phyloP scores from a whole-genome alignment of 106 monocot genomes.

The Posidonia australis region DNA sequence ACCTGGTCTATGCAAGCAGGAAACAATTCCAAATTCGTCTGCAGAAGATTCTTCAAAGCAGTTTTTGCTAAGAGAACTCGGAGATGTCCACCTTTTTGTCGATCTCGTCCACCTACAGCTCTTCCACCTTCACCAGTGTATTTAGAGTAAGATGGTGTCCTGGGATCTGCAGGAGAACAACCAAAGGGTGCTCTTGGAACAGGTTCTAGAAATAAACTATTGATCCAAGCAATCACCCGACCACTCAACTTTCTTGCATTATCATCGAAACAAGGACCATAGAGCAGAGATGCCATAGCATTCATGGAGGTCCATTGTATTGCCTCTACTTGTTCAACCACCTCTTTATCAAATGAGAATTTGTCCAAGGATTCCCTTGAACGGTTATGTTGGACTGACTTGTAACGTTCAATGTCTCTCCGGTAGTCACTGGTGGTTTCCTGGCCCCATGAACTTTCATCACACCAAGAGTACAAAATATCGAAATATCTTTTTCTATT shows the following conservation, averaged over 20 bases:
- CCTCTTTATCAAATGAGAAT: slow-evolving; percentile 79
- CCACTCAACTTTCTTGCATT: slow-evolving; percentile 91
- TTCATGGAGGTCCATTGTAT: slow-evolving; percentile 92
- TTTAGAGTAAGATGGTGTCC: slow-evolving; percentile 82
- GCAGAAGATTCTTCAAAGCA: slow-evolving; percentile 91
- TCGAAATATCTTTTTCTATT: slow-evolving; percentile 73
- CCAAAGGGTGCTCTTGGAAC: slow-evolving; percentile 63
- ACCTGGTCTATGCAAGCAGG: slow-evolving; percentile 98
- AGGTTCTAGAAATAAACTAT: slow-evolving; percentile 66
- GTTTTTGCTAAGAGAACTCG: slow-evolving; percentile 78
- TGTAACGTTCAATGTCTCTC: slow-evolving; percentile 87
- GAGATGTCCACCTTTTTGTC: slow-evolving; percentile 50
- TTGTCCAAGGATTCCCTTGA: slow-evolving; percentile 95
- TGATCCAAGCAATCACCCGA: slow-evolving; percentile 79
- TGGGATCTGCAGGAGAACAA: slow-evolving; percentile 78
- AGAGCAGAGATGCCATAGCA: slow-evolving; percentile 89
- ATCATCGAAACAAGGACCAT: slow-evolving; percentile 98
- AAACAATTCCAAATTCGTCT: slow-evolving; percentile 88
- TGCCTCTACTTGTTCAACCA: slow-evolving; percentile 74
- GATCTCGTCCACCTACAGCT: slow-evolving; percentile 44
- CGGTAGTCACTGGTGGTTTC: slow-evolving; percentile 68
- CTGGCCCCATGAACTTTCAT: slow-evolving; percentile 60
- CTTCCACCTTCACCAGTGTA: slow-evolving; percentile 50
- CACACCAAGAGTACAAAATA: slow-evolving; percentile 70
- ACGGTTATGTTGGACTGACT: slow-evolving; percentile 61